Base-by-base conservation (phyloP, 352 stramenopile species). In the Pythium periplocum region DNA sequence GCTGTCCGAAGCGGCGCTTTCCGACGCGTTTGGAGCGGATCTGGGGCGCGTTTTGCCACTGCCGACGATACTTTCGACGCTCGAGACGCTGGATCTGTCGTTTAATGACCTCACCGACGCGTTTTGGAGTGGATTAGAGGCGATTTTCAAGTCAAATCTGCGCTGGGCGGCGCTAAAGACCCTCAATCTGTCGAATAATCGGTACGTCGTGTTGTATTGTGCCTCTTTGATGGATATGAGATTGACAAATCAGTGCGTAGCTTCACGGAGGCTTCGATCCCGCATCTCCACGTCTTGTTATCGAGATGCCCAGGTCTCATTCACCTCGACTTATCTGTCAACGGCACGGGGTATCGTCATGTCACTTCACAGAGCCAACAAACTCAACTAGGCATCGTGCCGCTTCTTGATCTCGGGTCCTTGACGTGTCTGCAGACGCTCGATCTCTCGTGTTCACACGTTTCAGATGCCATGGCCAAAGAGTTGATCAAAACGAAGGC, bases 251-350 rank as follows among this genome's bases (percentile, higher is more conserved):
- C 17, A 30, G 10, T n/a, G 12, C 47, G 11, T 42, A 83, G 73
- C 2, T 83, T 85, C 49, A 66, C 62, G 26, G 42, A 55, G 8
- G 43, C 36, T 12, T 72, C 62, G 2, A 42, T 76, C 1, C 36
- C 37, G 8, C 11, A 37, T 11, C 31, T 85, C 12, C 42, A 59
- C 1, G 12, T 31, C 1, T 55, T 87, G 40, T 48, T 87, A 17
- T 2, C 37, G 4, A 56, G 59, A 37, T 76, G 68, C 9, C 64
- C 68, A 0, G 40, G 32, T 5, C 63, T 87, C 0, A 43, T 48
- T 43, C 35, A 67, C 2, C 32, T 84, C 11, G 76, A 87, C 55
- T n/a, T 87, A 8, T 87, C 76, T 4, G 51, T 87, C 17, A 87
- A 87, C 45, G 39, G 56, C 2, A 12, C 74, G 6, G 56, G 56